Conservation (phyloP, 2,329 filamentous ascomycete genomes). For the Alternaria sp. region DNA sequence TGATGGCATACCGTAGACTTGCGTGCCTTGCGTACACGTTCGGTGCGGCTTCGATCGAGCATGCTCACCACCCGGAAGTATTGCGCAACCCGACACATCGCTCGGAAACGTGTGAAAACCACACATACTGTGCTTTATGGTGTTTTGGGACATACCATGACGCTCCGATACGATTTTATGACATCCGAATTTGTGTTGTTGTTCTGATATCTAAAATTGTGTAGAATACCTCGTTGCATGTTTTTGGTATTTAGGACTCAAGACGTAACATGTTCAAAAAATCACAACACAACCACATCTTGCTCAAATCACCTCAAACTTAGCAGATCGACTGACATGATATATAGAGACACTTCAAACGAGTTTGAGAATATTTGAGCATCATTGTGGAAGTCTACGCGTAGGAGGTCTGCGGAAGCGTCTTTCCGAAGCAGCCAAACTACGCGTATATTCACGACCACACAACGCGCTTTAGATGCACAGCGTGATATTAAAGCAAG, state of each 20-base stretch:
- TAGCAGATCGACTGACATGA: rapidly evolving
- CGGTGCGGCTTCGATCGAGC: background rate
- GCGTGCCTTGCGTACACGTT: background rate
- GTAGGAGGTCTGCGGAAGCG: background rate
- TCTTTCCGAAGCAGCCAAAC: background rate
- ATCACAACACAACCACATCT: background rate
- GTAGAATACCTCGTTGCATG: rapidly evolving
- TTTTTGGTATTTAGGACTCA: background rate
- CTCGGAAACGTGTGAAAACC: background rate
- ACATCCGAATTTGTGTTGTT: background rate
- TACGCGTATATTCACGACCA: background rate
- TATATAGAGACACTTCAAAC: rapidly evolving
- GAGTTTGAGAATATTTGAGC: background rate
- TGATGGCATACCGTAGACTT: background rate
- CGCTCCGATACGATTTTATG: rapidly evolving
- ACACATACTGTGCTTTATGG: rapidly evolving
- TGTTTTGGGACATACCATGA: rapidly evolving
- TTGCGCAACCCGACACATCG: background rate
- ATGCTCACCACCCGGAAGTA: background rate
- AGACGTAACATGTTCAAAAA: background rate
- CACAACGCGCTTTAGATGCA: background rate
- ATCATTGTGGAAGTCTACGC: background rate
- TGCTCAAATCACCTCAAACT: background rate
- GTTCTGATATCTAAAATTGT: rapidly evolving
- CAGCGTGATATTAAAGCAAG: rapidly evolving